Evolutionary conservation across 371 early-diverging fungal species (phyloP).

Genomic region (Mucor circinelloides): DNA sequence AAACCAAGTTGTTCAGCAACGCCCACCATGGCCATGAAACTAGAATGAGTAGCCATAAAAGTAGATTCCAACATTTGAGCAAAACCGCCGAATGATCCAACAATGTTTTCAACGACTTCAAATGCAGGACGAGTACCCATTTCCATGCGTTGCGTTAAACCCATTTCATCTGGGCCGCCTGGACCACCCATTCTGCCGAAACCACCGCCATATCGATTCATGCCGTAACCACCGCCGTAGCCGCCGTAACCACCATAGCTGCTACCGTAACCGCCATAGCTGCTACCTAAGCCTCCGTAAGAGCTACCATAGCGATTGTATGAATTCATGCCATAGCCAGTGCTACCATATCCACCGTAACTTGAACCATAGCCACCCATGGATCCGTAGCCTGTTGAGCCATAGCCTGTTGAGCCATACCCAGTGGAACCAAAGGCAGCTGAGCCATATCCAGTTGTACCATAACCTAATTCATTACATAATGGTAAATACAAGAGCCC

Average conservation of each 20-base stretch:
- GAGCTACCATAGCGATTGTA: constrained; percentile 24
- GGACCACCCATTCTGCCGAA: constrained; percentile 23
- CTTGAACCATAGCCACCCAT: constrained; percentile 11
- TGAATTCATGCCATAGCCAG: constrained; percentile 29
- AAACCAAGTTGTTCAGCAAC: constrained; percentile 96
- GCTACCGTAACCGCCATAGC: constrained; percentile 50
- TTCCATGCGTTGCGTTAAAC: constrained; percentile 83
- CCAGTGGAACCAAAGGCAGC: constrained; percentile 4
- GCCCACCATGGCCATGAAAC: constrained; percentile 97
- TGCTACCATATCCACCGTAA: constrained; percentile 11
- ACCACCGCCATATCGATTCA: constrained; percentile 46
- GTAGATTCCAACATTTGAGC: constrained; percentile 98
- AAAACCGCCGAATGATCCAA: constrained; percentile 96
- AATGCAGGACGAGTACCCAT: constrained; percentile 90
- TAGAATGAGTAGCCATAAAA: constrained; percentile 94
- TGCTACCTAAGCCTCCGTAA: constrained; percentile 39
- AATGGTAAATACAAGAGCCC: not conserved
- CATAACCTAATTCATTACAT: not conserved
- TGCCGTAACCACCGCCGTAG: constrained; percentile 51
- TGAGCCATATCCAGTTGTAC: constrained; percentile 6
- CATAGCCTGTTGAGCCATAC: constrained; percentile 1
- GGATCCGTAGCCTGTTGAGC: constrained; percentile 5
- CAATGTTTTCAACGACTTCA: constrained; percentile 89
- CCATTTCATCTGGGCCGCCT: constrained; percentile 58
- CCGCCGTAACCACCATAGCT: constrained; percentile 51